A percentile compares a stretch with the other conserved stretches of the same genome.
These are phyloP conservation scores for Candida chilensis DNA, from an alignment of 805 yeast species.

Conservation along the genomic window DNA sequence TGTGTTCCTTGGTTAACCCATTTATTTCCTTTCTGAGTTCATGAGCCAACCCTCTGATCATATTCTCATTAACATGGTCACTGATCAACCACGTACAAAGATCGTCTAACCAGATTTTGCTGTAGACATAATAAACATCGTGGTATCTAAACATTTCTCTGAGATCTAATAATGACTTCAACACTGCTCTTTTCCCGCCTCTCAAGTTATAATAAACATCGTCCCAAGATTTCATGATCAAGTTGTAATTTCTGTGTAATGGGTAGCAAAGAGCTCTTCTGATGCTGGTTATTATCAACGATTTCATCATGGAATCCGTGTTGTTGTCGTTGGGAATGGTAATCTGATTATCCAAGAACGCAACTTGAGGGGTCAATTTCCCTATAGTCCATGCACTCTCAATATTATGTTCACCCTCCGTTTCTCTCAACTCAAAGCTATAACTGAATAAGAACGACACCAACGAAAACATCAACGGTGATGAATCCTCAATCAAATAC, in stretches of 20 bases:
- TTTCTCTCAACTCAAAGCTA: constrained; percentile 68
- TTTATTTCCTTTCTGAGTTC: constrained; percentile 43
- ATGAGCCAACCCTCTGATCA: constrained; percentile 54
- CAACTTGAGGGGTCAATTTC: constrained; percentile 68
- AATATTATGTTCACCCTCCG: constrained; percentile 58
- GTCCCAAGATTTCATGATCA: constrained; percentile 59
- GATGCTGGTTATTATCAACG: constrained; percentile 50
- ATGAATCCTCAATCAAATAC: constrained; percentile 45
- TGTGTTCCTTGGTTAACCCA: constrained; percentile 27
- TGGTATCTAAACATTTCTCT: constrained; percentile 75
- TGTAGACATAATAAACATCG: constrained; percentile 79
- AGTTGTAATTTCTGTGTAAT: constrained; percentile 59
- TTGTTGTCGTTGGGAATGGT: constrained; percentile 15
- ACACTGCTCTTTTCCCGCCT: constrained; percentile 60
- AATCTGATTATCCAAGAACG: constrained; percentile 59
- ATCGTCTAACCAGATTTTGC: constrained; percentile 69
- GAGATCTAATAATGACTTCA: constrained; percentile 48
- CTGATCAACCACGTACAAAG: constrained; percentile 64
- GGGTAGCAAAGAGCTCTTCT: constrained; percentile 78
- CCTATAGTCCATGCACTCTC: constrained; percentile 97
- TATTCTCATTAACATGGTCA: constrained; percentile 49
- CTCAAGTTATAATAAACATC: constrained; percentile 60
- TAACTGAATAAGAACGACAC: constrained; percentile 64
- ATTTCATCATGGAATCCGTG: constrained; percentile 29
- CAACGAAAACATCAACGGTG: constrained; percentile 53